Percentiles rank a stretch among this genome's conserved stretches.
These are phyloP conservation scores for Hamamelis virginiana DNA, from an alignment of 164 flowering plant genomes.

Conservation along the genomic window DNA sequence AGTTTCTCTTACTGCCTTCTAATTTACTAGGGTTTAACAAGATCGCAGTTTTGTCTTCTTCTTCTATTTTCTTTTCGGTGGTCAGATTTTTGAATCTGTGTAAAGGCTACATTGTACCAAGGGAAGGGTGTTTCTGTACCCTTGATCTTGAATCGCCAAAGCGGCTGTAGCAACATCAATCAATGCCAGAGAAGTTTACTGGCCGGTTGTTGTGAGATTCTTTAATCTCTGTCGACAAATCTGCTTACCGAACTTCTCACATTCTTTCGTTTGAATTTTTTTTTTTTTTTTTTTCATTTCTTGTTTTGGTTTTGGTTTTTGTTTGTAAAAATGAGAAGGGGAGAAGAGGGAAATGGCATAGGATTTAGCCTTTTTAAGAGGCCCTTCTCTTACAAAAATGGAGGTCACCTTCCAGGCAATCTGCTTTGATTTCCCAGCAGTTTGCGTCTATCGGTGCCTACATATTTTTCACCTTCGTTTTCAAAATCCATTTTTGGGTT, in stretches of 20 bases:
- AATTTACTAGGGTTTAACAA: background rate
- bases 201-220: conserved; percentile 23
- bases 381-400: conserved; percentile 29
- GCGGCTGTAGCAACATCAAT: conserved; percentile 46
- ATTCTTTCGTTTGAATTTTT: conserved; percentile 1
- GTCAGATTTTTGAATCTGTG: too few relatives aligned
- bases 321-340: conserved; percentile 24
- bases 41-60: background rate
- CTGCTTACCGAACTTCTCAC: conserved; percentile 55
- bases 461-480: conserved; percentile 5
- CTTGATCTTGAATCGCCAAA: conserved; percentile 31
- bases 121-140: conserved; percentile 24
- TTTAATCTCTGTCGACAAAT: conserved; percentile 18
- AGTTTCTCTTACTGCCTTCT: background rate
- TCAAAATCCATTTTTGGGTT: background rate
- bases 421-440: conserved; percentile 22
- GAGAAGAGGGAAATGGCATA: conserved; percentile 37
- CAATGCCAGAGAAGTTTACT: conserved; percentile 28
- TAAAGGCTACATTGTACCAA: conserved; percentile 46
- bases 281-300: background rate
- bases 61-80: too few relatives aligned
- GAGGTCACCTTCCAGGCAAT: conserved; percentile 31
- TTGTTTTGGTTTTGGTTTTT: background rate
- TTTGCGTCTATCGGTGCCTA: conserved; percentile 33
- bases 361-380: conserved; percentile 31